These are phyloP conservation scores for Candida maesae DNA, from an alignment of 805 yeast species.

Conservation along the genomic window DNA sequence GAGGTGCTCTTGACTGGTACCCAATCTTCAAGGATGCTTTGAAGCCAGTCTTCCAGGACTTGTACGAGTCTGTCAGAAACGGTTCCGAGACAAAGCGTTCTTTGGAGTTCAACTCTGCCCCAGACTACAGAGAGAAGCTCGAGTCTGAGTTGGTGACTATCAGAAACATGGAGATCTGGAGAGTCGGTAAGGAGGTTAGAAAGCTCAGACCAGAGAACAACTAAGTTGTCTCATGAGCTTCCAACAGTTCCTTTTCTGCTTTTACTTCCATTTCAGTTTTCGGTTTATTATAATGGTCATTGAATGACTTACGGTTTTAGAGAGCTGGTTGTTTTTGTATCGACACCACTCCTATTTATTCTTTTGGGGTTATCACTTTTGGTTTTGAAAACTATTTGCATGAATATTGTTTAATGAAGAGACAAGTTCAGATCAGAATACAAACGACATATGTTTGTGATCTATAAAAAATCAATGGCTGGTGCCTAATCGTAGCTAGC, in stretches of 20 bases:
- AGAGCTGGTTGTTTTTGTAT: slow-evolving; percentile 16
- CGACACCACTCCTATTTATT: slow-evolving; percentile 13
- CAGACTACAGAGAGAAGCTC: slow-evolving; percentile 95
- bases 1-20: slow-evolving; percentile 99
- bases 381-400: slow-evolving; percentile 24
- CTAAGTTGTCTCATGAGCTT: slow-evolving; percentile 37
- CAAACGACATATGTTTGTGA: background rate
- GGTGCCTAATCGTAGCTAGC: background rate
- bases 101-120: slow-evolving; percentile 95
- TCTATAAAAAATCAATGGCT: background rate
- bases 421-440: slow-evolving; percentile 31
- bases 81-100: slow-evolving; percentile 98
- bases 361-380: slow-evolving; percentile 13
- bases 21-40: slow-evolving; percentile 98
- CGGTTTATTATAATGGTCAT: slow-evolving; percentile 25
- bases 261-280: slow-evolving; percentile 7
- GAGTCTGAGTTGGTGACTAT: slow-evolving; percentile 90
- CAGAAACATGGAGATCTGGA: slow-evolving; percentile 99
- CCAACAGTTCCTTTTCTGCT: slow-evolving; percentile 14
- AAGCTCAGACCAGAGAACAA: slow-evolving; percentile 99
- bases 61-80: slow-evolving; percentile 91
- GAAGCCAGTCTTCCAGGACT: slow-evolving; percentile 96
- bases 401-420: slow-evolving; percentile 39
- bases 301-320: slow-evolving; percentile 26
- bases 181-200: slow-evolving; percentile 99